Evolutionary conservation across 2,329 filamentous ascomycete genomes (phyloP).

Genomic region (Penicillium paneum): DNA sequence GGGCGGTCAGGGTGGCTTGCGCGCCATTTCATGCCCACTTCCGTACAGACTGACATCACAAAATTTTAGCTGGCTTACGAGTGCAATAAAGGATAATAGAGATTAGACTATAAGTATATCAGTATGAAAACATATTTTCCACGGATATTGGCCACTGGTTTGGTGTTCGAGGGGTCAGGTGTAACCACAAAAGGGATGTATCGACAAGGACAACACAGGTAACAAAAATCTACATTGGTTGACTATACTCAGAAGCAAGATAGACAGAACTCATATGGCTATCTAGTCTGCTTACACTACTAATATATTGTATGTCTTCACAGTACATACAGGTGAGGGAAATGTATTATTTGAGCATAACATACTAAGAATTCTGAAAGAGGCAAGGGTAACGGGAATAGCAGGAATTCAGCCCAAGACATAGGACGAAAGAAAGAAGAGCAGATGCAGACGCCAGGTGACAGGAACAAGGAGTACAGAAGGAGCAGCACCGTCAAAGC

Average conservation of each 20-base stretch:
- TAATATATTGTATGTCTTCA: background rate
- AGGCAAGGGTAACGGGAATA: conserved; percentile 22
- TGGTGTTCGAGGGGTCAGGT: background rate
- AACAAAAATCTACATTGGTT: background rate
- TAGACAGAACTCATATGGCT: background rate
- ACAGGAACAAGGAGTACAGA: conserved; percentile 29
- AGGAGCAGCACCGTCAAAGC: conserved; percentile 24
- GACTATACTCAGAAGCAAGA: background rate
- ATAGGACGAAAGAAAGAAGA: conserved; percentile 14
- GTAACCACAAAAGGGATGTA: background rate
- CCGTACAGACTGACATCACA: background rate
- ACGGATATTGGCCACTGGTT: background rate
- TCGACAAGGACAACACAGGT: background rate
- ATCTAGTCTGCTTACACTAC: background rate
- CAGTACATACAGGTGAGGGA: conserved; percentile 14
- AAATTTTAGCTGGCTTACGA: background rate
- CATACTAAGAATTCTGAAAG: conserved; percentile 29
- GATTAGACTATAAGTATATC: background rate
- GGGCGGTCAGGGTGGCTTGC: conserved; percentile 27
- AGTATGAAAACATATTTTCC: background rate
- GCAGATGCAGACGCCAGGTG: conserved; percentile 35
- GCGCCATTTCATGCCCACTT: conserved; percentile 2
- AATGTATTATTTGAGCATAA: conserved; percentile 37
- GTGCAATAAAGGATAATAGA: background rate
- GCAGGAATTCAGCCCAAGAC: conserved; percentile 29